Conservation (phyloP, 768 basidiomycete genomes). For the Lentinula boryana region DNA sequence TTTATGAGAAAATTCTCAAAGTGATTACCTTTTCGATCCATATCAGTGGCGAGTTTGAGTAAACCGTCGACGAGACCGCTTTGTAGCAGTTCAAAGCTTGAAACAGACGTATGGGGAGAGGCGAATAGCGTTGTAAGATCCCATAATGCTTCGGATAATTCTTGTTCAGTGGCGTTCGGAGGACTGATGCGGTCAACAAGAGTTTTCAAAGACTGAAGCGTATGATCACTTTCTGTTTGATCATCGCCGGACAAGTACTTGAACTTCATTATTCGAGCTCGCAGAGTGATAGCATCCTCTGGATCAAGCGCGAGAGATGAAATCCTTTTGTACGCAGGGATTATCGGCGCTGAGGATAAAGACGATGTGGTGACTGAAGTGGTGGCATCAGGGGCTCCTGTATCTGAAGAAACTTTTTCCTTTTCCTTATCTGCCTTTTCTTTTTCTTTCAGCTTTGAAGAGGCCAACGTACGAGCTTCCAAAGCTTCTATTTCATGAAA, state of each 20-base stretch:
- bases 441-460: slow-evolving; percentile 36
- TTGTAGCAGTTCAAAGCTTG: slow-evolving; percentile 92
- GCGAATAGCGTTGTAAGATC: slow-evolving; percentile 81
- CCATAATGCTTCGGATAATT: slow-evolving; percentile 52
- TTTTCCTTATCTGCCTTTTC: slow-evolving; percentile 36
- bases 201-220: slow-evolving; percentile 55
- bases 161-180: slow-evolving; percentile 53
- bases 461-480: slow-evolving; percentile 56
- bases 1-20: slow-evolving; percentile 8
- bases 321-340: slow-evolving; percentile 65
- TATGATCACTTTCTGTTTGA: slow-evolving; percentile 49
- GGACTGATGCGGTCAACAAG: slow-evolving; percentile 62
- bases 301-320: slow-evolving; percentile 69
- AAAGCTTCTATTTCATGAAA: slow-evolving; percentile 88
- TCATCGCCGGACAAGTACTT: slow-evolving; percentile 63
- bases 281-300: slow-evolving; percentile 86
- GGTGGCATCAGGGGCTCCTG: slow-evolving; percentile 21
- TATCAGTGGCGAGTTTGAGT: slow-evolving; percentile 73
- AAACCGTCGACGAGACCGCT: slow-evolving; percentile 89
- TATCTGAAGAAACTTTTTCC: slow-evolving; percentile 27
- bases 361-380: slow-evolving; percentile 33
- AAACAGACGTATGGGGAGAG: slow-evolving; percentile 71
- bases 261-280: slow-evolving; percentile 86
- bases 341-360: slow-evolving; percentile 34
- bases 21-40: slow-evolving; percentile 49